Percentiles rank a stretch among this genome's conserved stretches.
phyloP scores from a whole-genome alignment of 306 rosid genomes.

The Hippophae tibetana region DNA sequence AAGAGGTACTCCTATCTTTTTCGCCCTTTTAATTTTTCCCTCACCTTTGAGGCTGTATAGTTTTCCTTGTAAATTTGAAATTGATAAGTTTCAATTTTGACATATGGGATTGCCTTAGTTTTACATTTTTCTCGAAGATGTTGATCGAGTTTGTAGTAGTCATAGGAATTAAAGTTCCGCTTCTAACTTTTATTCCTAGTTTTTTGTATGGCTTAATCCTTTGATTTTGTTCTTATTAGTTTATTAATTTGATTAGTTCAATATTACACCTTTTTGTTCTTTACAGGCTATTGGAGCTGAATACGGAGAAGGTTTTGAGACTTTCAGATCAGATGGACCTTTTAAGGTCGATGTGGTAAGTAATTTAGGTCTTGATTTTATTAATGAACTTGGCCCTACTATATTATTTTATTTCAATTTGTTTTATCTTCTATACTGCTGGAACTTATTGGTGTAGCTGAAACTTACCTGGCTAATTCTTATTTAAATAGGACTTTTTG shows the following conservation, averaged over 20 bases:
- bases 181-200: neutral
- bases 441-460: slow-evolving; percentile 2
- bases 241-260: slow-evolving; percentile 1
- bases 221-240: neutral
- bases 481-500: slow-evolving; percentile 71
- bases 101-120: slow-evolving; percentile 9
- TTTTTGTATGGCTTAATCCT: neutral
- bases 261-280: slow-evolving; percentile 1
- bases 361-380: slow-evolving; percentile 7
- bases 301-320: slow-evolving; percentile 97
- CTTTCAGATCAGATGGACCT: slow-evolving; percentile 90
- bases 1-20: slow-evolving; percentile 49
- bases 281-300: slow-evolving; percentile 96
- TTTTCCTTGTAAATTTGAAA: neutral
- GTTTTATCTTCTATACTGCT: slow-evolving; percentile 4
- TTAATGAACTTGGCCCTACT: neutral
- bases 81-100: slow-evolving; percentile 9
- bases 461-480: slow-evolving; percentile 23
- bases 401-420: slow-evolving; percentile 2
- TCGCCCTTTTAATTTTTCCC: slow-evolving; percentile 2
- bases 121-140: slow-evolving; percentile 2
- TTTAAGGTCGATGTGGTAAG: slow-evolving; percentile 92
- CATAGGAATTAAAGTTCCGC: slow-evolving; percentile 11
- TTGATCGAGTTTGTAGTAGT: slow-evolving; percentile 15
- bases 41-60: slow-evolving; percentile 6